phyloP scores from a whole-genome alignment of 176 grass and related monocot species.

The Rhynchospora breviuscula region DNA sequence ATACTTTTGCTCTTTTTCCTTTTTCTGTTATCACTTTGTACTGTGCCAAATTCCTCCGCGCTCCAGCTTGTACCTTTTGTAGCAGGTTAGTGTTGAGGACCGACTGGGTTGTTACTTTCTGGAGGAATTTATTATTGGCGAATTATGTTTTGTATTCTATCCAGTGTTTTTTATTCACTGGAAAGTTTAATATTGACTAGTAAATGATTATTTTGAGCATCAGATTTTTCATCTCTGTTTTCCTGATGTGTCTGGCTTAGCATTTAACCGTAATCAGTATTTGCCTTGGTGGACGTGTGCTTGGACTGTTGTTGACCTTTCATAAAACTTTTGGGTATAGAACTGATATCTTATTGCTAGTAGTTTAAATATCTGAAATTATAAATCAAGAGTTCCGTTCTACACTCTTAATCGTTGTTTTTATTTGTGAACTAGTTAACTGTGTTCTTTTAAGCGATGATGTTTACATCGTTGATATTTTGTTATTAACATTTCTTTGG shows the following conservation, averaged over 20 bases:
- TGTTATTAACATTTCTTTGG: no score
- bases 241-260: background rate
- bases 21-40: background rate
- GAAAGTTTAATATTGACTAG: background rate
- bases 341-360: no score
- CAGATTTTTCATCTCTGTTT: background rate
- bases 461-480: no score
- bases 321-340: no score
- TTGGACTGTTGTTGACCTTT: no score
- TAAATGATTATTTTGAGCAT: background rate
- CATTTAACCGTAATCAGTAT: no score
- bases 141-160: background rate
- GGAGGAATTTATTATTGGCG: background rate
- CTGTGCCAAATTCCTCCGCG: background rate
- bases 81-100: background rate
- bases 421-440: no score
- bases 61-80: background rate
- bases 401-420: no score
- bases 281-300: no score
- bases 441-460: no score
- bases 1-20: background rate
- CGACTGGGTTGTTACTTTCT: background rate
- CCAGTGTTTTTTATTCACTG: background rate
- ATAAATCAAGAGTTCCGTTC: no score
- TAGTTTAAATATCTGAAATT: no score